Evolutionary conservation across 2,329 filamentous ascomycete genomes (phyloP), one percentile per base, ranked within the genome.

Genomic region (Ilyonectria robusta): DNA sequence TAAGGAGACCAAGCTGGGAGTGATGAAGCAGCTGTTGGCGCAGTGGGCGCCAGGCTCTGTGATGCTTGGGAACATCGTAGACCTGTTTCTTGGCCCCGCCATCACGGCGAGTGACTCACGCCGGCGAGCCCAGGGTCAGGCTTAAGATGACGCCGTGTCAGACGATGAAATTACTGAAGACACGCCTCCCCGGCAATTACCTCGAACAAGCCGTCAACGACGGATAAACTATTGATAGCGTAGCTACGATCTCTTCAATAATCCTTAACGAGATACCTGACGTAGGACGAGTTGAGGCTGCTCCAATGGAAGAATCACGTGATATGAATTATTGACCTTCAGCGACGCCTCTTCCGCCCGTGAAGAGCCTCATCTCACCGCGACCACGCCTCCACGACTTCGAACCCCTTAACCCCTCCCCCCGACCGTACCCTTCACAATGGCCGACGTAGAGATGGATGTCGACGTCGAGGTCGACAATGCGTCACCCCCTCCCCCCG

Each of bases 361-460:
- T 40, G 64, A 55, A 26, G 33, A 63, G 59, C 64, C 55, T 59
- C 47, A 63, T 47, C 33, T 42, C 35, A 59, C 54, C 31, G 47
- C 47, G 61, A 48, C 44, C 21, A 61, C 58, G 42, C 26, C 17
- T 23, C 40, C 3, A 40, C 53, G 9, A 54, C n/a, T 6, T 31
- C 29, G n/a, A 53, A 59, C 33, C 15, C 3, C 26, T 33, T 23
- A 35, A 42, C 15, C 31, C 29, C 29, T 3, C 10, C 48, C 50
- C 50, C 31, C 10, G 31, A 35, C n/a, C 50, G 9, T n/a, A 53
- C 19, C 40, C 23, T 42, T 47, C 51, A 72, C 48, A 47, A 89
- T 88, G 87, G 82, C 86, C 29, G 86, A 88, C 78, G 80, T 82
- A 55, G 84, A 89, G 67, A 91, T 91, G 89, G 89, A 91, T 37